phyloP scores from a whole-genome alignment of 805 yeast genomes.

The Wickerhamomyces xylosicus region DNA sequence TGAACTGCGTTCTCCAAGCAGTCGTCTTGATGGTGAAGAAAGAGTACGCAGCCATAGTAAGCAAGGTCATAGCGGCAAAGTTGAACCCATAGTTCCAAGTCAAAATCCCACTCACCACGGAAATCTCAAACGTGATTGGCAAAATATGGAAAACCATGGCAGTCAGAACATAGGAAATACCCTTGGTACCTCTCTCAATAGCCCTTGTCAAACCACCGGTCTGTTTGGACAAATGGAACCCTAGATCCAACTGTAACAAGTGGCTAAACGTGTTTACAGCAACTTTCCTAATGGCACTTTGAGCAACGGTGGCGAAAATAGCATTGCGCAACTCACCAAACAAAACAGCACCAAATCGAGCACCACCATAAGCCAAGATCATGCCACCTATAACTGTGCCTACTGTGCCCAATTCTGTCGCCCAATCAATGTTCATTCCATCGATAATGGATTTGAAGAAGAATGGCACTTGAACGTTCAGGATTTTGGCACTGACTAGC shows the following conservation, averaged over 20 bases:
- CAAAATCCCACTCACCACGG: constrained; percentile 86
- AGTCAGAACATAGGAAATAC: constrained; percentile 83
- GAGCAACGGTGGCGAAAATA: constrained; percentile 91
- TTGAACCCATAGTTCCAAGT: constrained; percentile 85
- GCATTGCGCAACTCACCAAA: constrained; percentile 95
- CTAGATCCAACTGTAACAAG: constrained; percentile 71
- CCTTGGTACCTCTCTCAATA: constrained; percentile 95
- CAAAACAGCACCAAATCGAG: constrained; percentile 87
- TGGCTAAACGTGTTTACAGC: constrained; percentile 84
- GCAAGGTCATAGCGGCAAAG: constrained; percentile 81
- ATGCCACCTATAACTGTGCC: constrained; percentile 57
- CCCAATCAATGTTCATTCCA: constrained; percentile 88
- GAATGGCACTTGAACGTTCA: constrained; percentile 94
- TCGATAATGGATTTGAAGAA: constrained; percentile 85
- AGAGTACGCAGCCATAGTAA: constrained; percentile 85
- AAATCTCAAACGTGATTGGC: constrained; percentile 86
- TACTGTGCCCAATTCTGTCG: constrained; percentile 46
- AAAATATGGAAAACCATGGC: constrained; percentile 98
- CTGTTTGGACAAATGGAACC: constrained; percentile 83
- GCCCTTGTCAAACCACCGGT: constrained; percentile 96
- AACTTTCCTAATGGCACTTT: constrained; percentile 82
- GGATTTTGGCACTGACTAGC: constrained; percentile 68
- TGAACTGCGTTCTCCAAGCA: constrained; percentile 90
- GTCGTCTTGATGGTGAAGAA: constrained; percentile 85
- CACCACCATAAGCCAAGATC: constrained; percentile 83